Conservation (phyloP, 2,329 filamentous ascomycete species). For the Chalaropsis thielavioides region DNA sequence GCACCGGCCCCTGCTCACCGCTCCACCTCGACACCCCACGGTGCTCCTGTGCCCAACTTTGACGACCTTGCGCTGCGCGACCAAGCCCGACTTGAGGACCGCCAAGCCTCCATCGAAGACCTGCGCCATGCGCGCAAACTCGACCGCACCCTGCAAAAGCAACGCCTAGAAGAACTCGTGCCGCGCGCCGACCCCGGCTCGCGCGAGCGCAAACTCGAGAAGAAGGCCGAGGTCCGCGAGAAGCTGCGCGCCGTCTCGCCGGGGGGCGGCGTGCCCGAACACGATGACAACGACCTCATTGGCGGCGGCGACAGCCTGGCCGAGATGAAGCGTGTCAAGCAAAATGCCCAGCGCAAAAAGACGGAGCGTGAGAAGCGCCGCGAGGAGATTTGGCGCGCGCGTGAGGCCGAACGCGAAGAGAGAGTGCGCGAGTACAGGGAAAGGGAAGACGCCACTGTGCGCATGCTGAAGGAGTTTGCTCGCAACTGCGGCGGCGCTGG, state of each 20-base stretch:
- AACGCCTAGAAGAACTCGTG: conserved; percentile 62
- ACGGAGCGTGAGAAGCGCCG: conserved; percentile 68
- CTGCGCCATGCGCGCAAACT: conserved; percentile 46
- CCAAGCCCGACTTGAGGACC: conserved; percentile 38
- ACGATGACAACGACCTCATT: conserved; percentile 64
- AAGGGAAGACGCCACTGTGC: conserved; percentile 75
- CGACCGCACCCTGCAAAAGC: conserved; percentile 53
- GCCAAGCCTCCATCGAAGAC: conserved; percentile 31
- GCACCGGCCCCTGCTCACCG: conserved; percentile 20
- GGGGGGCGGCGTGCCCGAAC: conserved; percentile 39
- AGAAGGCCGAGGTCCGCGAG: conserved; percentile 57
- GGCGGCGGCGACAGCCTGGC: conserved; percentile 51
- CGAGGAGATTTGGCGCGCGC: conserved; percentile 65
- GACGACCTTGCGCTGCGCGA: conserved; percentile 55
- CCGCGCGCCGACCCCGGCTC: conserved; percentile 74
- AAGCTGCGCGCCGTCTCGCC: conserved; percentile 59
- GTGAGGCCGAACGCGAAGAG: conserved; percentile 67
- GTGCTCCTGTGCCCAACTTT: conserved; percentile 54
- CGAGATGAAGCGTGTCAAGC: conserved; percentile 54
- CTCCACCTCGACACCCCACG: conserved; percentile 25
- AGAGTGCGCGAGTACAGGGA: conserved; percentile 51
- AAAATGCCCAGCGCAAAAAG: conserved; percentile 56
- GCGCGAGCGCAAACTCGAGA: conserved; percentile 73
- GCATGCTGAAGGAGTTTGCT: conserved; percentile 64
- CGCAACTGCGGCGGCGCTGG: conserved; percentile 34